Evolutionary conservation across 1,284 basidiomycete species (phyloP).

Genomic region (Afroboletus lepidellus): DNA sequence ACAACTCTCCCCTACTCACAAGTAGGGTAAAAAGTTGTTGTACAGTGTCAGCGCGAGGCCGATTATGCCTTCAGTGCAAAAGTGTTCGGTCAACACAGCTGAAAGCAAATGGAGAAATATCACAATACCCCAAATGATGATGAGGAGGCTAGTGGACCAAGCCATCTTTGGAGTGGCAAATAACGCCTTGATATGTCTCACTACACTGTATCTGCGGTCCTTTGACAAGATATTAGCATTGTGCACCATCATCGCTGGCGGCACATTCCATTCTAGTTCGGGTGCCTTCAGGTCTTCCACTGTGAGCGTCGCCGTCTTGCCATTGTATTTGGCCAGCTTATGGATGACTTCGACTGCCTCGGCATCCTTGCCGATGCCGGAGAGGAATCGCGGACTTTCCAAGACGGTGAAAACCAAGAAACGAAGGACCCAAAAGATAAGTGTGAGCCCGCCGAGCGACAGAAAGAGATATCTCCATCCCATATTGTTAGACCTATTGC

Average conservation of each 20-base stretch:
- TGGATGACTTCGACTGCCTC: slow-evolving; percentile 62
- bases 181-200: slow-evolving; percentile 52
- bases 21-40: slow-evolving; percentile 54
- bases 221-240: slow-evolving; percentile 35
- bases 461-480: slow-evolving; percentile 59
- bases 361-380: slow-evolving; percentile 58
- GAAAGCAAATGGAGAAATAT: background rate
- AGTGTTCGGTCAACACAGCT: background rate
- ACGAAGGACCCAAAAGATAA: slow-evolving; percentile 56
- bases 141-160: slow-evolving; percentile 55
- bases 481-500: slow-evolving; percentile 45
- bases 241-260: slow-evolving; percentile 1
- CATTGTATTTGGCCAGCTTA: slow-evolving; percentile 61
- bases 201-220: slow-evolving; percentile 37
- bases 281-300: slow-evolving; percentile 41
- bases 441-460: slow-evolving; percentile 45
- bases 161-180: slow-evolving; percentile 57
- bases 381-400: slow-evolving; percentile 64
- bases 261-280: background rate
- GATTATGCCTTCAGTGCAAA: slow-evolving; percentile 43
- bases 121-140: slow-evolving; percentile 52
- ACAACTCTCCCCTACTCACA: slow-evolving; percentile 36
- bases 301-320: slow-evolving; percentile 38
- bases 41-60: slow-evolving; percentile 64
- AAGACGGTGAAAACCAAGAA: slow-evolving; percentile 59